Evolutionary conservation across 1,284 basidiomycete genomes (phyloP).

Genomic region (Rhodotorula sp.): DNA sequence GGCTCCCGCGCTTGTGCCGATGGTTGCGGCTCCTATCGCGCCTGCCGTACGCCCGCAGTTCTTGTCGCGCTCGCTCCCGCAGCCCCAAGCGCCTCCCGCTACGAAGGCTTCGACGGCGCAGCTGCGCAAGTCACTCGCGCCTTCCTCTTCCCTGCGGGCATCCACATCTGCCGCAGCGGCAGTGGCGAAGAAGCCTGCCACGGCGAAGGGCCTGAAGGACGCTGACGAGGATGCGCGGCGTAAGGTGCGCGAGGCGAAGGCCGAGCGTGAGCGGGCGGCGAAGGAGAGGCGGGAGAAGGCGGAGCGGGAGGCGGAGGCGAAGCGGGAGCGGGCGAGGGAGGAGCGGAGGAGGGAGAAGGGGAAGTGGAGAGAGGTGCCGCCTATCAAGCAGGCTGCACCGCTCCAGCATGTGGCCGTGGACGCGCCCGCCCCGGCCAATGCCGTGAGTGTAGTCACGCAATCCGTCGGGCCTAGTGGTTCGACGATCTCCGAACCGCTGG

Average conservation of each 20-base stretch:
- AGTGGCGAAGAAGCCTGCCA: not conserved
- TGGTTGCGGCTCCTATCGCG: not conserved
- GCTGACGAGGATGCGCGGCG: not conserved
- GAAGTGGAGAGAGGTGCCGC: not conserved
- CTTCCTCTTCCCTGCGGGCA: conserved; percentile 10
- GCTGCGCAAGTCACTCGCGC: not conserved
- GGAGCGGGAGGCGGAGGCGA: not conserved
- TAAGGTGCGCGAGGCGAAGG: conserved; percentile 6
- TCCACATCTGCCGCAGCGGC: not conserved
- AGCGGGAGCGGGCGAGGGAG: not conserved
- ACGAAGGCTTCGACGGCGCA: not conserved
- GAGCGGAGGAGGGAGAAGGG: not conserved
- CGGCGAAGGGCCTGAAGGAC: not conserved
- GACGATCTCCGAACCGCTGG: not conserved
- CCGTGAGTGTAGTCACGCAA: not conserved
- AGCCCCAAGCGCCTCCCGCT: not conserved
- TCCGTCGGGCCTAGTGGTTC: not conserved
- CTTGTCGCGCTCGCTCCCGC: not conserved
- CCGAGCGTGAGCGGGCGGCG: not conserved
- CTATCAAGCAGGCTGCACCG: not conserved
- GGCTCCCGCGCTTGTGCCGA: not conserved
- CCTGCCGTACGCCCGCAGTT: rapidly evolving
- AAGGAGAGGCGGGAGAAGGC: not conserved
- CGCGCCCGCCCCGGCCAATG: too few relatives aligned
- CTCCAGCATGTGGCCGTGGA: too few relatives aligned